Conservation (phyloP, 495 filamentous ascomycete genomes). For the Aspergillus avenaceus region DNA sequence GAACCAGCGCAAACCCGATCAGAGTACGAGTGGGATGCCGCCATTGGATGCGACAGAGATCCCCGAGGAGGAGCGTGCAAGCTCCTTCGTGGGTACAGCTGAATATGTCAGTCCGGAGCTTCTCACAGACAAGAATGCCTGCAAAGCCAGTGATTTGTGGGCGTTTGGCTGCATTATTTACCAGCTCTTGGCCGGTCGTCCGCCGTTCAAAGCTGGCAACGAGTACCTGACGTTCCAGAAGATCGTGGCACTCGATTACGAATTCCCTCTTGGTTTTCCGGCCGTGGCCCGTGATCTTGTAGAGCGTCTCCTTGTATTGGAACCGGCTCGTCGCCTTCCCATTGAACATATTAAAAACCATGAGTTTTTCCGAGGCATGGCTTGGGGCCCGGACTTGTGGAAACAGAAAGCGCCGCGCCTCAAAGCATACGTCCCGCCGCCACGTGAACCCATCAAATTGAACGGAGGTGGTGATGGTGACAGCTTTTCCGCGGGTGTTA, state of each 20-base stretch:
- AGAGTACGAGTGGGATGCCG: conserved; percentile 37
- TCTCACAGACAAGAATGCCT: conserved; percentile 90
- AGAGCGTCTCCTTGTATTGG: conserved; percentile 85
- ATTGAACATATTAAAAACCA: conserved; percentile 98
- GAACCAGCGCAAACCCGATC: conserved; percentile 51
- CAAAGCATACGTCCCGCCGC: conserved; percentile 77
- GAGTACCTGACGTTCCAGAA: conserved; percentile 99
- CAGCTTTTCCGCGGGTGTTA: conserved; percentile 47
- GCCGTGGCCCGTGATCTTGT: conserved; percentile 84
- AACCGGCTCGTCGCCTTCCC: conserved; percentile 80
- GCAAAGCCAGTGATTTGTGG: conserved; percentile 98
- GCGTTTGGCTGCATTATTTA: conserved; percentile 99
- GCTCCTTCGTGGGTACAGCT: conserved; percentile 96
- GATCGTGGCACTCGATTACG: conserved; percentile 90
- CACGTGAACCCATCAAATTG: conserved; percentile 78
- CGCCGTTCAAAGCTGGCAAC: conserved; percentile 95
- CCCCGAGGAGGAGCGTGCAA: conserved; percentile 67
- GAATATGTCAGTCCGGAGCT: conserved; percentile 98
- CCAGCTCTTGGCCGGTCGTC: conserved; percentile 86
- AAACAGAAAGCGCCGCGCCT: conserved; percentile 85
- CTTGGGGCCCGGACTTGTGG: conserved; percentile 85
- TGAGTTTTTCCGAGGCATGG: conserved; percentile 89
- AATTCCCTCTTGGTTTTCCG: conserved; percentile 90
- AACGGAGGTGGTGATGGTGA: conserved; percentile 52
- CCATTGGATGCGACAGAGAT: conserved; percentile 53